Percentiles rank a stretch among this genome's conserved stretches.
Evolutionary conservation across 345 rosid species (phyloP).

Genomic region (Eucalyptus leucophloia): DNA sequence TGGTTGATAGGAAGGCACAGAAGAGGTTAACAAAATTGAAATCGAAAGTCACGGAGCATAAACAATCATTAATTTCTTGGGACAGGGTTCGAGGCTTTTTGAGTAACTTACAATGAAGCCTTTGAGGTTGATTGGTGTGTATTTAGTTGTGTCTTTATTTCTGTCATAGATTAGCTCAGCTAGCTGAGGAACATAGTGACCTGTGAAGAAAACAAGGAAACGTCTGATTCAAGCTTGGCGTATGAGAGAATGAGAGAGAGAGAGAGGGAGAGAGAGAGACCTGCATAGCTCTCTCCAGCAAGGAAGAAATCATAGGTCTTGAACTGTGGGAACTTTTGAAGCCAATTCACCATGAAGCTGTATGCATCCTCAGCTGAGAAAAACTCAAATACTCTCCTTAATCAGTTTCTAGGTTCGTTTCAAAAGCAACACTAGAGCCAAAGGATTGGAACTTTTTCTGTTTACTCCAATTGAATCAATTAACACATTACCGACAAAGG

Average conservation of each 20-base stretch:
- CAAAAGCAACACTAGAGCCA: neutral
- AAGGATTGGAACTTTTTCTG: neutral
- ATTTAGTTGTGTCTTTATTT: conserved; percentile 20
- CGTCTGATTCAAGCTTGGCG: neutral
- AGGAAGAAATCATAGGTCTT: conserved; percentile 15
- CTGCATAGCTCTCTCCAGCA: conserved; percentile 30
- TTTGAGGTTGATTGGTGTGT: conserved; percentile 15
- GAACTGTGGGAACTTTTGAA: conserved; percentile 20
- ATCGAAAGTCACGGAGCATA: neutral
- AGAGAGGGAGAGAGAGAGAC: neutral
- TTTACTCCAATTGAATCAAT: neutral
- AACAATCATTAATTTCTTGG: neutral
- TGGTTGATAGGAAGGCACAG: neutral
- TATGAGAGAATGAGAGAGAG: neutral
- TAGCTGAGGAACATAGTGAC: conserved; percentile 55
- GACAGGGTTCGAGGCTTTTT: neutral
- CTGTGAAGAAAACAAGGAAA: conserved; percentile 6
- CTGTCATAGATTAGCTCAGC: conserved; percentile 45
- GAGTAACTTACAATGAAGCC: conserved; percentile 11
- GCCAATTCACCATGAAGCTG: conserved; percentile 19
- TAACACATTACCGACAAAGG: conserved; percentile 30
- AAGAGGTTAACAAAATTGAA: neutral
- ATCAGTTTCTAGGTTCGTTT: neutral
- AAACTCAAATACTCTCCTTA: neutral
- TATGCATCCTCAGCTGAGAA: conserved; percentile 14